A percentile compares a stretch with the other conserved stretches of the same genome.
phyloP scores from a whole-genome alignment of 192 early-diverging fungal genomes.

The Oehlia diaphana region DNA sequence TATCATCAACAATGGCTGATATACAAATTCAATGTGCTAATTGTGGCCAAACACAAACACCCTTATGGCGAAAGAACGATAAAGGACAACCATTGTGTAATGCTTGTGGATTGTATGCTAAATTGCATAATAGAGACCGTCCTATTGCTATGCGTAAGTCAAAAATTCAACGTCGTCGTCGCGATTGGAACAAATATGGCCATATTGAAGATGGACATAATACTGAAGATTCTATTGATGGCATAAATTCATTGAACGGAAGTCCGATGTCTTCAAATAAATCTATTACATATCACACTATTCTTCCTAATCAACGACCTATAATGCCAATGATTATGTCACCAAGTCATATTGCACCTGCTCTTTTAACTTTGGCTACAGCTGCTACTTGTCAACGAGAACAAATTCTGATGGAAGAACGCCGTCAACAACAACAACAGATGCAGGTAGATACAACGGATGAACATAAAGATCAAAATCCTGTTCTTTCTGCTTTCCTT shows the following conservation, averaged over 20 bases:
- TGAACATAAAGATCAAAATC: not conserved
- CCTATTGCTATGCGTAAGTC: conserved; percentile 56
- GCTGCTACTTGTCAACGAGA: conserved; percentile 24
- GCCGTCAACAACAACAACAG: conserved; percentile 6
- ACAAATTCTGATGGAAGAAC: conserved; percentile 6
- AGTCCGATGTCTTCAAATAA: not conserved
- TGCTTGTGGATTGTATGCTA: conserved; percentile 70
- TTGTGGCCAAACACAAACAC: conserved; percentile 77
- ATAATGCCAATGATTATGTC: conserved; percentile 14
- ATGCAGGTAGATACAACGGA: not conserved
- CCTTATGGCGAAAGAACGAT: conserved; percentile 79
- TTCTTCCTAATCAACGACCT: conserved; percentile 25
- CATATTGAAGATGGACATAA: conserved; percentile 18
- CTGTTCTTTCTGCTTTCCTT: not conserved
- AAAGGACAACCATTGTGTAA: conserved; percentile 77
- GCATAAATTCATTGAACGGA: not conserved
- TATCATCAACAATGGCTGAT: conserved; percentile 15
- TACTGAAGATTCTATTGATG: conserved; percentile 1
- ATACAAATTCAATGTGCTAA: conserved; percentile 56
- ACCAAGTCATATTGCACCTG: conserved; percentile 20
- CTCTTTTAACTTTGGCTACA: conserved; percentile 26
- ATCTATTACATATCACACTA: conserved; percentile 5
- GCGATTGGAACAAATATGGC: conserved; percentile 39
- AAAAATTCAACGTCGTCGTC: conserved; percentile 51
- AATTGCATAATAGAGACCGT: conserved; percentile 54